Percentiles rank a stretch among this genome's conserved stretches.
Conservation (phyloP, 2,329 filamentous ascomycete genomes). For the Aspergillus novoparasiticus region DNA sequence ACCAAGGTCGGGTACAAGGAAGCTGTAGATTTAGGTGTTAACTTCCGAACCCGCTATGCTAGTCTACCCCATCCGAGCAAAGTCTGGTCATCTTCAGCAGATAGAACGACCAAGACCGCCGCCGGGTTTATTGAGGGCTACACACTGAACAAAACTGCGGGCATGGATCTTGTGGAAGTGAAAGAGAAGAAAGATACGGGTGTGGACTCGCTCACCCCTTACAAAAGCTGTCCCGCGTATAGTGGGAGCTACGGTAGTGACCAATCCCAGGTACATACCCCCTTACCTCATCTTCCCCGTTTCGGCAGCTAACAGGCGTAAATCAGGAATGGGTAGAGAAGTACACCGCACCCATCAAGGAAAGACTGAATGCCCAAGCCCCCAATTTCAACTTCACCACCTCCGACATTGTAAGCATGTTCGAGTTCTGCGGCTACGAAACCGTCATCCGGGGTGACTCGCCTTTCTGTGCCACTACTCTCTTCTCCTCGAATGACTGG, state of each 20-base stretch:
- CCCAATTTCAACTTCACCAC: slow-evolving; percentile 65
- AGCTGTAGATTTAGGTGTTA: slow-evolving; percentile 60
- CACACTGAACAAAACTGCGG: slow-evolving; percentile 52
- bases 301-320: neutral
- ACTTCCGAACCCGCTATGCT: slow-evolving; percentile 62
- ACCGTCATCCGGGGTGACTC: slow-evolving; percentile 64
- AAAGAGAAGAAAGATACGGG: slow-evolving; percentile 60
- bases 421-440: slow-evolving; percentile 68
- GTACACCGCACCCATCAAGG: slow-evolving; percentile 64
- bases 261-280: slow-evolving; percentile 50
- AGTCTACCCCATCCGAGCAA: slow-evolving; percentile 55
- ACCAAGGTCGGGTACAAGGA: slow-evolving; percentile 64
- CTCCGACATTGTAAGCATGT: slow-evolving; percentile 66
- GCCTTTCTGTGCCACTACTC: slow-evolving; percentile 61
- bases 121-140: slow-evolving; percentile 61
- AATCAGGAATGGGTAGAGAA: slow-evolving; percentile 20
- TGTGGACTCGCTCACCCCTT: slow-evolving; percentile 64
- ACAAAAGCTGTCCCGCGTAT: slow-evolving; percentile 66
- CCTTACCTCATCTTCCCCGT: slow-evolving; percentile 29
- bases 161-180: slow-evolving; percentile 58
- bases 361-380: slow-evolving; percentile 56
- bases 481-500: slow-evolving; percentile 66
- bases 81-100: slow-evolving; percentile 66
- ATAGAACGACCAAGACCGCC: slow-evolving; percentile 62
- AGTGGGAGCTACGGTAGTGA: slow-evolving; percentile 59